Evolutionary conservation across 2,329 filamentous ascomycete genomes (phyloP), one percentile per base, ranked within the genome.

Genomic region (Botrytis medusae): DNA sequence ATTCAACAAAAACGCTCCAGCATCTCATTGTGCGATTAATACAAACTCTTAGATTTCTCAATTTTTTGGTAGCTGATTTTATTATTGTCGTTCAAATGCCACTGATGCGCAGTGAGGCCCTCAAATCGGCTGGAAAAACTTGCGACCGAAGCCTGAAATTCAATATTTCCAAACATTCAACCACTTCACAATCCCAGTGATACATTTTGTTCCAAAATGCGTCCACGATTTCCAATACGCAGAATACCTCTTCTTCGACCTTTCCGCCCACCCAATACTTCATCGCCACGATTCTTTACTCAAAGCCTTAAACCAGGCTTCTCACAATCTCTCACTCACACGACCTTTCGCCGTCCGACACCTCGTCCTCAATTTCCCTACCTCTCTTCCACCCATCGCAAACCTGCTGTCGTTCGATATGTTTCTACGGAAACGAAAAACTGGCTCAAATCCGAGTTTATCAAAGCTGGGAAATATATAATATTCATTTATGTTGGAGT

Each of bases 351-450:
- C 16, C 71, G 71, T 46, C 34, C 67, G 18, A 70, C 83, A 70
- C 82, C 84, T 67, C 88, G 90, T 44, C 90, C 90, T 59, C 89
- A 91, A 79, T 83, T 91, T 46, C 88, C 88, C 48, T 93, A 92
- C 82, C 87, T 92, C 68, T 83, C 86, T 40, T 82, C 80, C 18
- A 73, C 79, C 48, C 84, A 74, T 78, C 80, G 77, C 77, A 81
- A 73, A 84, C 82, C 81, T 79, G 82, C 80, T 79, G 51, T 72
- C 77, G 88, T 88, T 5, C 91, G 95, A 70, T 88, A 93, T 75
- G 88, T 97, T 74, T 94, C 92, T n/a, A 97, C 93, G 0, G 91
- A 94, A 80, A 89, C 90, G 75, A 91, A 89, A 76, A 84, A 85
- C 75, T 93, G 90, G 85, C 84, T 95, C 73, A 91, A 88, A 75